Conservation (phyloP, 2,329 filamentous ascomycete species). For the Neonectria sp. region DNA sequence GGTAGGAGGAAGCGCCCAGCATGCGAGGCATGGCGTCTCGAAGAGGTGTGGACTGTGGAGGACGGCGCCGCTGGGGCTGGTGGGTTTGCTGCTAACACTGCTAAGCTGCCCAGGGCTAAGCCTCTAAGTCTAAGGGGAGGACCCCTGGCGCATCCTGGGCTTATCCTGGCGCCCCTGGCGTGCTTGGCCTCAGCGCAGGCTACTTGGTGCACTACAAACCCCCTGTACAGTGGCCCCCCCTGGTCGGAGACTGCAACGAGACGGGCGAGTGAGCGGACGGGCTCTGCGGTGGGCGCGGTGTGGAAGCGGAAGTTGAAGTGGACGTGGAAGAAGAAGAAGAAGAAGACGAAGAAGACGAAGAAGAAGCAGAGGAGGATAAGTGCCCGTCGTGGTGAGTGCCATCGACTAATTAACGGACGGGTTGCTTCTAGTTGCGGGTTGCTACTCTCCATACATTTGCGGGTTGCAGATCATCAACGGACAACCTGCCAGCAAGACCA, state of each 20-base stretch:
- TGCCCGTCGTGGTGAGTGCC: neutral
- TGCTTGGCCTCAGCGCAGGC: conserved; percentile 38
- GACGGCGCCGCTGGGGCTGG: conserved; percentile 35
- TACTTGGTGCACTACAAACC: conserved; percentile 23
- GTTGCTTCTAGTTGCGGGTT: conserved; percentile 9
- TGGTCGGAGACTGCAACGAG: conserved; percentile 36
- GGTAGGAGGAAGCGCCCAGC: conserved; percentile 46
- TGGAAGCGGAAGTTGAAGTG: conserved; percentile 33
- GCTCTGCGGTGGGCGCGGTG: conserved; percentile 48
- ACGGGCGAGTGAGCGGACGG: conserved; percentile 39
- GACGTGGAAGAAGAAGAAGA: conserved; percentile 21
- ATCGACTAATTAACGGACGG: too few species aligned
- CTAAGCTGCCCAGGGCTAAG: neutral
- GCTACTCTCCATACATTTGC: neutral
- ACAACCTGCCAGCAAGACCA: conserved; percentile 10
- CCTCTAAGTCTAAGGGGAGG: conserved; percentile 29
- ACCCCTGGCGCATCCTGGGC: conserved; percentile 41
- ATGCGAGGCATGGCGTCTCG: conserved; percentile 50
- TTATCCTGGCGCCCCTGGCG: conserved; percentile 33
- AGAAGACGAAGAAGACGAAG: conserved; percentile 28
- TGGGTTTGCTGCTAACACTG: conserved; percentile 39
- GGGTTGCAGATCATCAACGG: conserved; percentile 4
- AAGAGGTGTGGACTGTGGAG: conserved; percentile 44
- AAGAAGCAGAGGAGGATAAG: neutral
- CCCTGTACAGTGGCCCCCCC: conserved; percentile 31